Conservation (phyloP, 2,329 filamentous ascomycete species). For the Tolypocladium ovalisporum region DNA sequence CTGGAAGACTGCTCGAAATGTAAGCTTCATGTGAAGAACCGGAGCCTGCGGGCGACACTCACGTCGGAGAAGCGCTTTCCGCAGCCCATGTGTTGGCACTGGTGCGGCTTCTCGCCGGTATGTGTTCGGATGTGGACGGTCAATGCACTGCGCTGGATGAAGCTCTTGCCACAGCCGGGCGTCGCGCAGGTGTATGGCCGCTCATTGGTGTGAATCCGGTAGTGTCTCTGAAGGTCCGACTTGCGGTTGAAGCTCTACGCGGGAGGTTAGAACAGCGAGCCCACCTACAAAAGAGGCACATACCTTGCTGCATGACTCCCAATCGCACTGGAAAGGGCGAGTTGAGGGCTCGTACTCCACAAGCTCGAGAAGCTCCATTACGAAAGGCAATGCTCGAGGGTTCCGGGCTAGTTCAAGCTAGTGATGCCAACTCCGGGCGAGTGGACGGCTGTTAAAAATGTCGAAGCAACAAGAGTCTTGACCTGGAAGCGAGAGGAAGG, state of each 20-base stretch:
- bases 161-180: slow-evolving; percentile 55
- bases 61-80: slow-evolving; percentile 62
- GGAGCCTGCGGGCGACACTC: slow-evolving; percentile 16
- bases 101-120: slow-evolving; percentile 61
- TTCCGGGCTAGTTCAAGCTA: not conserved
- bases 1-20: slow-evolving; percentile 44
- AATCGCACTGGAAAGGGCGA: slow-evolving; percentile 54
- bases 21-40: not conserved
- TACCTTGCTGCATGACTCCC: slow-evolving; percentile 52
- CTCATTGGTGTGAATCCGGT: slow-evolving; percentile 63
- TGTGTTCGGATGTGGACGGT: slow-evolving; percentile 63
- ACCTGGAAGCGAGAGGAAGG: not conserved
- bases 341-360: slow-evolving; percentile 52
- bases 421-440: not conserved
- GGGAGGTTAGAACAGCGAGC: not conserved
- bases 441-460: not conserved
- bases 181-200: slow-evolving; percentile 52
- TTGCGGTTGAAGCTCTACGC: slow-evolving; percentile 60
- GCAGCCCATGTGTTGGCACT: slow-evolving; percentile 54
- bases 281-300: slow-evolving; percentile 7
- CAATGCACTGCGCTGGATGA: slow-evolving; percentile 59
- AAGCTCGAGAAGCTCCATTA: slow-evolving; percentile 54
- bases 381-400: not conserved
- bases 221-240: slow-evolving; percentile 59
- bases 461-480: not conserved